phyloP scores from a whole-genome alignment of 306 rosid genomes.

The Prunus kanzakura region DNA sequence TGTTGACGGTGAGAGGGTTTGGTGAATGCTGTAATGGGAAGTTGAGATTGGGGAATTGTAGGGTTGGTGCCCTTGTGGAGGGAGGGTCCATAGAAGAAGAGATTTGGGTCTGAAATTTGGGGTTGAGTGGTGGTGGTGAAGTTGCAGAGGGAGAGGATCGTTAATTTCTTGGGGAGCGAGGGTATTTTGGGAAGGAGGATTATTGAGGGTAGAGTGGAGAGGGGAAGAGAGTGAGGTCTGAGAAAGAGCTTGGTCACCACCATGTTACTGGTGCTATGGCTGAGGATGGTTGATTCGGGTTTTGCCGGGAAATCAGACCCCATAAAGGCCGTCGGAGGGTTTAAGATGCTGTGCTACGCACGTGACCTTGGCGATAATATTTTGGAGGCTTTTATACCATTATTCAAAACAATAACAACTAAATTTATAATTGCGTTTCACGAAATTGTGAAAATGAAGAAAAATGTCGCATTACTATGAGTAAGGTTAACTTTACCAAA shows the following conservation, averaged over 20 bases:
- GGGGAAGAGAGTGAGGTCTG: slow-evolving; percentile 33
- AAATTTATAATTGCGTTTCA: too few relatives aligned
- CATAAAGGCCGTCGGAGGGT: not conserved
- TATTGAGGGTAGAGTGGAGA: slow-evolving; percentile 22
- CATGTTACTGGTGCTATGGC: too few relatives aligned
- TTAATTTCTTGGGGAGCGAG: slow-evolving; percentile 13
- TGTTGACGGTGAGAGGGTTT: not conserved
- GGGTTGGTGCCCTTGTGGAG: slow-evolving; percentile 53
- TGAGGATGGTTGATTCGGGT: not conserved
- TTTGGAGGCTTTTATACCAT: not conserved
- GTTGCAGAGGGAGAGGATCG: slow-evolving; percentile 21
- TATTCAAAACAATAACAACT: too few relatives aligned
- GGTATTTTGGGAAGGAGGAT: slow-evolving; percentile 18
- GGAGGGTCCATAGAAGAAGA: slow-evolving; percentile 68
- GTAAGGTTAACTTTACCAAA: too few relatives aligned
- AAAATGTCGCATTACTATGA: too few relatives aligned
- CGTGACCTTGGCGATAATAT: not conserved
- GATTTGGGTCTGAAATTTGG: slow-evolving; percentile 13
- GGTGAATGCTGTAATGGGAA: not conserved
- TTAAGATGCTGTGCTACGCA: slow-evolving; percentile 3
- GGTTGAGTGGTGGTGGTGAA: slow-evolving; percentile 12
- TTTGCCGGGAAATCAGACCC: slow-evolving; percentile 2
- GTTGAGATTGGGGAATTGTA: slow-evolving; percentile 6
- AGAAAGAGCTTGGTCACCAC: slow-evolving; percentile 38
- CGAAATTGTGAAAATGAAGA: too few relatives aligned